Evolutionary conservation across 495 filamentous ascomycete genomes (phyloP).

Genomic region (Neurospora hispaniola): DNA sequence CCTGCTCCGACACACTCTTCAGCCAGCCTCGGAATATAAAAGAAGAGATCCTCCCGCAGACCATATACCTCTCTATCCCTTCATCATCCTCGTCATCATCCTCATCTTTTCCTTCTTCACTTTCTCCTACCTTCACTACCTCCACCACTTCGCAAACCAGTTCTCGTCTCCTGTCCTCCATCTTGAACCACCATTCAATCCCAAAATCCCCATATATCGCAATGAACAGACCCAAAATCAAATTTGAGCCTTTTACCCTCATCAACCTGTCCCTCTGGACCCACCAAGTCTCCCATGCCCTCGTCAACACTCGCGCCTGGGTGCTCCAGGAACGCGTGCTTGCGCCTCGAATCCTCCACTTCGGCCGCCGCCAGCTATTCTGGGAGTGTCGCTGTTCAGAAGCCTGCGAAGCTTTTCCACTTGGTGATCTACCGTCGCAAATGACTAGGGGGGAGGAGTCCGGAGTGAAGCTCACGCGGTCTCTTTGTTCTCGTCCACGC

Average conservation of each 20-base stretch:
- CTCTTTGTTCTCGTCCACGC: neutral
- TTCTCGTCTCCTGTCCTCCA: neutral
- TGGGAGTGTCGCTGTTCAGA: neutral
- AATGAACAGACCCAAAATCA: too few species aligned
- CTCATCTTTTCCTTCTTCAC: too few species aligned
- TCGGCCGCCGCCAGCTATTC: neutral
- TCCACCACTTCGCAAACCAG: neutral
- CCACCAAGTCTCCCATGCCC: neutral
- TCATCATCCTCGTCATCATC: too few species aligned
- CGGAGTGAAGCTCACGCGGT: neutral
- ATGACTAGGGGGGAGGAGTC: neutral
- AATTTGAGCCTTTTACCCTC: neutral
- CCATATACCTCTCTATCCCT: neutral
- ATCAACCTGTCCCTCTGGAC: neutral
- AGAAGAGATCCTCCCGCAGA: neutral
- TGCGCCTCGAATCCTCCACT: constrained; percentile 1
- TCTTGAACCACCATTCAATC: neutral
- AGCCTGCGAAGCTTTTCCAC: neutral
- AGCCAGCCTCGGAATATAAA: neutral
- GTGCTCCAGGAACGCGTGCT: constrained; percentile 2
- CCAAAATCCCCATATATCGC: neutral
- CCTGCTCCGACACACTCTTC: neutral
- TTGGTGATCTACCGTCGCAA: neutral
- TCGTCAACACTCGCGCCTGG: constrained; percentile 2
- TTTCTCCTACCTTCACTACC: too few species aligned